Conservation (phyloP, 805 yeast species). For the Huiozyma sinensis region DNA sequence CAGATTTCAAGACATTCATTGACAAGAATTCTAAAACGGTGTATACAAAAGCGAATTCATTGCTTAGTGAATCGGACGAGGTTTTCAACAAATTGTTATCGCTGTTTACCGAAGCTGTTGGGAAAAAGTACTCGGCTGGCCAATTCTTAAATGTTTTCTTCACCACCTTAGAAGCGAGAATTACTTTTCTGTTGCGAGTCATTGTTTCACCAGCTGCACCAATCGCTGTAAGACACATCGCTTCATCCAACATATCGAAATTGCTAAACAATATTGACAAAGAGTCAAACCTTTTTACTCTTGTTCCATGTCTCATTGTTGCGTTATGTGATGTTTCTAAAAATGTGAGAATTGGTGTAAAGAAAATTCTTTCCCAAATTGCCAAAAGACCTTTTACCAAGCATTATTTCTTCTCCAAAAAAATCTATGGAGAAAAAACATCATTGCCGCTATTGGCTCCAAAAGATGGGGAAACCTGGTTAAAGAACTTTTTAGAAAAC, state of each 20-base stretch:
- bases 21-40: conserved; percentile 21
- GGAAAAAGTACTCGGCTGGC: conserved; percentile 24
- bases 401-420: conserved; percentile 40
- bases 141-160: conserved; percentile 30
- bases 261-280: conserved; percentile 28
- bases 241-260: conserved; percentile 35
- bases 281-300: conserved; percentile 36
- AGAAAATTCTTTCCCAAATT: conserved; percentile 31
- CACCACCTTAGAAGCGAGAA: conserved; percentile 31
- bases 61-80: conserved; percentile 23
- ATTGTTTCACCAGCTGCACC: conserved; percentile 52
- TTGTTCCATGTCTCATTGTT: conserved; percentile 48
- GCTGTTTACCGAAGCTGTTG: conserved; percentile 36
- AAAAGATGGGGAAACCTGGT: conserved; percentile 45
- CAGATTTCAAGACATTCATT: conserved; percentile 24
- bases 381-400: conserved; percentile 29
- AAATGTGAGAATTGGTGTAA: conserved; percentile 38
- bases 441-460: conserved; percentile 48
- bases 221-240: conserved; percentile 39
- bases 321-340: conserved; percentile 43
- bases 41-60: conserved; percentile 25
- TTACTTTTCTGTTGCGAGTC: conserved; percentile 52
- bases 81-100: conserved; percentile 36
- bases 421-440: conserved; percentile 44
- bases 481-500: conserved; percentile 34